Percentiles rank a stretch among this genome's conserved stretches.
Conservation (phyloP, 164 flowering plant genomes). For the Malania oleifera region DNA sequence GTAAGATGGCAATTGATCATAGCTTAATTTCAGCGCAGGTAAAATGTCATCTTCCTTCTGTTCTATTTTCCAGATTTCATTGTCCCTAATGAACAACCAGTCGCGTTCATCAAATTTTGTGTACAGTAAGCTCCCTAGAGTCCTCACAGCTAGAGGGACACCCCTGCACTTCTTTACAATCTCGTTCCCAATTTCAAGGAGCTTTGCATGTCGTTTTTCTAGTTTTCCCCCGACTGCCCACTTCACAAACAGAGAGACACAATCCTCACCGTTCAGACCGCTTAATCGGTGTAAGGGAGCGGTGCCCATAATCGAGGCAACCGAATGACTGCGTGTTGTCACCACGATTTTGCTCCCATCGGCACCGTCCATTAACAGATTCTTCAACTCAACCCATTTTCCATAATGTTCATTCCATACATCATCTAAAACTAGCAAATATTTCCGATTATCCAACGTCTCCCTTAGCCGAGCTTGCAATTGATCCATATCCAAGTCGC, state of each 20-base stretch:
- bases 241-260: not conserved
- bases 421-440: slow-evolving; percentile 19
- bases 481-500: not conserved
- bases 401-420: slow-evolving; percentile 9
- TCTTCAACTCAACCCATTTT: not conserved
- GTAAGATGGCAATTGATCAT: not conserved
- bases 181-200: not conserved
- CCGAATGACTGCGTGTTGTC: not conserved
- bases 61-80: slow-evolving; percentile 6
- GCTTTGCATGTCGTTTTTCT: not conserved
- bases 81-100: not conserved
- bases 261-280: not conserved
- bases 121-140: not conserved
- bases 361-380: not conserved
- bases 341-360: not conserved
- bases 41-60: slow-evolving; percentile 3
- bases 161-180: slow-evolving; percentile 5
- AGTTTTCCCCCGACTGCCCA: not conserved
- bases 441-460: slow-evolving; percentile 2
- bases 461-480: slow-evolving; percentile 4
- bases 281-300: not conserved
- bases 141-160: slow-evolving; percentile 5
- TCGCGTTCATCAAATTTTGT: not conserved
- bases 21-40: slow-evolving; percentile 6
- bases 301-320: not conserved